Evolutionary conservation across 2,329 filamentous ascomycete genomes (phyloP).

Genomic region (Pleoardoris graminearum): DNA sequence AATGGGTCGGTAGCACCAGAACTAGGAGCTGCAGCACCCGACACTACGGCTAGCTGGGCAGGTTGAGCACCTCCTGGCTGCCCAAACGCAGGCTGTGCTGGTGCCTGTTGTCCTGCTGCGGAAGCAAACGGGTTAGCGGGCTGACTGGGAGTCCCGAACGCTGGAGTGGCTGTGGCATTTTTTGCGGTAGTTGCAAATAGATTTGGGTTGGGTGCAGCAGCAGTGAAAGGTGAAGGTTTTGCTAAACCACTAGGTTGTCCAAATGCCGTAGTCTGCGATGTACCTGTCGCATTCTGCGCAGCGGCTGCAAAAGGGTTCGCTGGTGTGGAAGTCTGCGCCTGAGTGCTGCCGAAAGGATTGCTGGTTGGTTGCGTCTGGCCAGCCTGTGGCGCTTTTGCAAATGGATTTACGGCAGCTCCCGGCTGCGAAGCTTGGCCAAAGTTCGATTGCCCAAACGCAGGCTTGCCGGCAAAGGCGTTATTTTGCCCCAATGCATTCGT

Average conservation of each 20-base stretch:
- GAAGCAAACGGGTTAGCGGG: conserved; percentile 16
- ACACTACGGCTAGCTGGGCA: too few species aligned
- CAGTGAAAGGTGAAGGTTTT: conserved; percentile 28
- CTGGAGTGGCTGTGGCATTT: conserved; percentile 21
- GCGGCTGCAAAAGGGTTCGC: conserved; percentile 26
- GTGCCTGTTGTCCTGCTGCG: conserved; percentile 12
- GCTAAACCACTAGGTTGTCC: conserved; percentile 43
- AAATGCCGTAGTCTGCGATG: conserved; percentile 33
- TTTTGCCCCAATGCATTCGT: conserved; percentile 28
- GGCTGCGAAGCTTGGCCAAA: conserved; percentile 52
- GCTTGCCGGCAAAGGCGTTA: conserved; percentile 4
- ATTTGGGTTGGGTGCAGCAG: conserved; percentile 13
- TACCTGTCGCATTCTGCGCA: conserved; percentile 8
- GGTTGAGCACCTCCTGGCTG: conserved; percentile 55
- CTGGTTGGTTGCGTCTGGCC: conserved; percentile 21
- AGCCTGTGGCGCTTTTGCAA: conserved; percentile 33
- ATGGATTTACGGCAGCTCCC: conserved; percentile 32
- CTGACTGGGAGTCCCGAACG: conserved; percentile 18
- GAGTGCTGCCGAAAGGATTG: conserved; percentile 26
- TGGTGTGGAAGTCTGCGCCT: conserved; percentile 18
- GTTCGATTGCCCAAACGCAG: conserved; percentile 34
- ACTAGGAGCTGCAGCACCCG: conserved; percentile 13
- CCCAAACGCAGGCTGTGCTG: conserved; percentile 69
- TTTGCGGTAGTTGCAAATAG: conserved; percentile 21
- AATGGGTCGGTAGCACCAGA: conserved; percentile 47